Evolutionary conservation across 768 basidiomycete genomes (phyloP), one percentile per base, ranked within the genome.

Genomic region (Russula ochroleuca): DNA sequence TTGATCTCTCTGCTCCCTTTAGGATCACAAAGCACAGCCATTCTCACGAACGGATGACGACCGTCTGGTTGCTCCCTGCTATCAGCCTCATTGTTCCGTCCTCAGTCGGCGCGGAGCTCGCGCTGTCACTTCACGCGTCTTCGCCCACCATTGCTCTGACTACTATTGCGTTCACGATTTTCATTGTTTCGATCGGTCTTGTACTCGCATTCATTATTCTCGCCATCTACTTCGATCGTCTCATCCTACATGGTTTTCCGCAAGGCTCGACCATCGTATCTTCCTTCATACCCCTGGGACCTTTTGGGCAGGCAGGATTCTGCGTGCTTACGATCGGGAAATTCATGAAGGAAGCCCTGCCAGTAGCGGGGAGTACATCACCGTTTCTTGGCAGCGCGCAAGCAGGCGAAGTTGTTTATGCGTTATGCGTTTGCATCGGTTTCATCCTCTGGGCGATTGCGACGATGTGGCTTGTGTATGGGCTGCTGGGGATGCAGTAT

Each of bases 41-140:
- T 69, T 73, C 83, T 0, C 69, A 85, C 6, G 75, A 80, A 48
- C 70, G 75, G 1, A 81, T 90, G 80, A 84, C 84, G 0, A 74
- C 85, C 25, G 72, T 78, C 23, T 92, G 90, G 89, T 76, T 92
- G 9, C 83, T 92, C 35, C 91, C 91, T 0, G 81, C 90, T 13
- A 86, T 92, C 3, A 83, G 90, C 0, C 78, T 87, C 17, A 81
- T 88, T 49, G 90, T 92, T 70, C 83, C 82, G 1, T 79, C 87
- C 0, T 86, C 90, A 1, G 77, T 84, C 0, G 90, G 90, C 1
- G 86, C 80, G 0, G 72, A 85, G 47, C 72, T 92, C 25, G 83
- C 84, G 0, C 69, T 73, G 2, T 76, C 83, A 4, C 71, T 92
- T 5, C 66, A 77, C 11, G 62, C 73, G 11, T 76, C 80, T 69